Percentiles rank a stretch among this genome's conserved stretches.
Evolutionary conservation across 129 eudicot genomes (phyloP).

Genomic region (Logfia minima): DNA sequence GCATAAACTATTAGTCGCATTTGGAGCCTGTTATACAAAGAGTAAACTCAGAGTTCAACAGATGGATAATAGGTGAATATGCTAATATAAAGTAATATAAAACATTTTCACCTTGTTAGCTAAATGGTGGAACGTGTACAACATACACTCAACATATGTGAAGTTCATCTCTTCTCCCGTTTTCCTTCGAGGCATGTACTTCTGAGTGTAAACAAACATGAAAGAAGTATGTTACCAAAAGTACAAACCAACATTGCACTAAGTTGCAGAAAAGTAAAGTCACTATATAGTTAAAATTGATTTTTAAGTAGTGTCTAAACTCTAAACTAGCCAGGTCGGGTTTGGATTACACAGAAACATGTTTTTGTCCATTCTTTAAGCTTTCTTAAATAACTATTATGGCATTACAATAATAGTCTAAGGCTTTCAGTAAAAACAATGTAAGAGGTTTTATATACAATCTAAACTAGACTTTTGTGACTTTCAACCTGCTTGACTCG

Average conservation of each 20-base stretch:
- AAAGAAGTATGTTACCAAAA: neutral
- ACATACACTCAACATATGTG: conserved; percentile 82
- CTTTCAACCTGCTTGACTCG: neutral
- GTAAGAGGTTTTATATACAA: neutral
- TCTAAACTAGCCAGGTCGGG: neutral
- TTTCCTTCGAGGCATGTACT: conserved; percentile 82
- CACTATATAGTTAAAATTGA: neutral
- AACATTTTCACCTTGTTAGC: conserved; percentile 64
- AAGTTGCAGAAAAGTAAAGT: neutral
- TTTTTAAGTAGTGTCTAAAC: neutral
- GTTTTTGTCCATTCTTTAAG: neutral
- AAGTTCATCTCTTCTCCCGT: conserved; percentile 94
- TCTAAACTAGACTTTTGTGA: neutral
- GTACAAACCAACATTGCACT: neutral
- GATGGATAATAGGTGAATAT: neutral
- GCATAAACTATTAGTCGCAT: conserved; percentile 90
- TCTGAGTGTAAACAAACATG: conserved; percentile 44
- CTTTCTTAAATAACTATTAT: neutral
- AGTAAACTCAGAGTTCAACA: neutral
- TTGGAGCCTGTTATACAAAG: conserved; percentile 68
- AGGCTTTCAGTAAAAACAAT: neutral
- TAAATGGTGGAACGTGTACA: conserved; percentile 87
- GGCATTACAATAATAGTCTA: neutral
- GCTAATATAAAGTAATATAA: neutral
- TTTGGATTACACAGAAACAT: neutral